These are phyloP conservation scores for Zoysia japonica DNA, from an alignment of 176 grass and related monocot genomes.

Conservation along the genomic window DNA sequence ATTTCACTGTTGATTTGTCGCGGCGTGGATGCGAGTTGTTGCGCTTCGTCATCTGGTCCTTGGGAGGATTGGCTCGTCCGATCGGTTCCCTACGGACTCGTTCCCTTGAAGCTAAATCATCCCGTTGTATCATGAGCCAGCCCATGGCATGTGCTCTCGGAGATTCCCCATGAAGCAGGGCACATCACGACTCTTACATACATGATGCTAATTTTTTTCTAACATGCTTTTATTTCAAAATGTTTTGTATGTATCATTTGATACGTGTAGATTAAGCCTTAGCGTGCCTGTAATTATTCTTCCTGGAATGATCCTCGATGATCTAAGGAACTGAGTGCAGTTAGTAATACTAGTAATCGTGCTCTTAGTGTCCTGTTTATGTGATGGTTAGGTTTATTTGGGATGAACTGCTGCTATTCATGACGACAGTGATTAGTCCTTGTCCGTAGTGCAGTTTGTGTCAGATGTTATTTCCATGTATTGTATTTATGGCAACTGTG, in stretches of 20 bases:
- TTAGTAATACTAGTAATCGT: background rate
- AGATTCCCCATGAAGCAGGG: slow-evolving; percentile 17
- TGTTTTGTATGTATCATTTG: background rate
- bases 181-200: slow-evolving; percentile 48
- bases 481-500: slow-evolving; percentile 6
- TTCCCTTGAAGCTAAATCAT: slow-evolving; percentile 61
- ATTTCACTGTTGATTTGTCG: background rate
- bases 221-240: too few relatives aligned
- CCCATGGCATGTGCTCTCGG: background rate
- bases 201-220: background rate
- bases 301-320: slow-evolving; percentile 56
- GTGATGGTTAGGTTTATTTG: background rate
- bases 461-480: too few relatives aligned
- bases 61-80: slow-evolving; percentile 35
- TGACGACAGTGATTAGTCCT: slow-evolving; percentile 23
- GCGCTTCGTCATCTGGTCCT: slow-evolving; percentile 68
- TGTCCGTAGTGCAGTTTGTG: too few relatives aligned
- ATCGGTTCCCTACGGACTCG: slow-evolving; percentile 54
- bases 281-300: slow-evolving; percentile 71
- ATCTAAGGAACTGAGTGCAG: slow-evolving; percentile 55
- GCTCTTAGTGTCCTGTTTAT: background rate
- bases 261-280: slow-evolving; percentile 13
- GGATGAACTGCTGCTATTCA: background rate
- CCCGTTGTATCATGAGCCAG: slow-evolving; percentile 53
- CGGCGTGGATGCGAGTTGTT: background rate